Conservation (phyloP, 2,329 filamentous ascomycete species). For the Fusarium newnesense region DNA sequence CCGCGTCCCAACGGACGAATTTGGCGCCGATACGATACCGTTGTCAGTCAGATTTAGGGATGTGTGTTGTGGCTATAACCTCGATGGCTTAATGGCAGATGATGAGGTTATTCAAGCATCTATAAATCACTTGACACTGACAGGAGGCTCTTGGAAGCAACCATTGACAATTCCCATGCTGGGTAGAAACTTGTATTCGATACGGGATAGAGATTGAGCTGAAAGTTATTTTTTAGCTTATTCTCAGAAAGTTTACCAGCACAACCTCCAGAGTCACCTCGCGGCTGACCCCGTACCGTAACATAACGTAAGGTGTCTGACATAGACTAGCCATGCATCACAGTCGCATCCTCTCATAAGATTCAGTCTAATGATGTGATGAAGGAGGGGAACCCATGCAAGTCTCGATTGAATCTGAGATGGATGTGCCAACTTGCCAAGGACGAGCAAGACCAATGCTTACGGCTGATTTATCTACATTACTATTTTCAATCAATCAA, state of each 20-base stretch:
- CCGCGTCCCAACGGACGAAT: conserved; percentile 9
- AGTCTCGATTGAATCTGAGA: conserved; percentile 19
- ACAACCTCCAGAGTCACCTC: not conserved
- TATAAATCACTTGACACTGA: conserved; percentile 9
- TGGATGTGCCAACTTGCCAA: conserved; percentile 26
- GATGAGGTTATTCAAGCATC: not conserved
- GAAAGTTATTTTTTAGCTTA: conserved; percentile 3
- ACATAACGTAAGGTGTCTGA: not conserved
- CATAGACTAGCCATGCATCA: conserved; percentile 7
- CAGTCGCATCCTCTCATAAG: not conserved
- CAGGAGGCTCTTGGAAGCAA: not conserved
- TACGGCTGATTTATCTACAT: conserved; percentile 8
- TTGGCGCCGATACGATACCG: not conserved
- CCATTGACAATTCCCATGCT: not conserved
- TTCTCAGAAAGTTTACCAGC: not conserved
- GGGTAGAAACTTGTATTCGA: not conserved
- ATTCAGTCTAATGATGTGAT: conserved; percentile 8
- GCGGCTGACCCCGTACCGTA: conserved; percentile 6
- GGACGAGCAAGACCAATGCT: conserved; percentile 10
- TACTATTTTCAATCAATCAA: conserved; percentile 8
- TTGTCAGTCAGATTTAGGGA: not conserved
- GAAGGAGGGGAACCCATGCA: conserved; percentile 27
- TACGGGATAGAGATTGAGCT: not conserved
- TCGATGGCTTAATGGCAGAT: not conserved
- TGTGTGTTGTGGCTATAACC: not conserved